These are phyloP conservation scores for Neopestalotiopsis sp. DNA, from an alignment of 2,329 filamentous ascomycete genomes.

Conservation along the genomic window DNA sequence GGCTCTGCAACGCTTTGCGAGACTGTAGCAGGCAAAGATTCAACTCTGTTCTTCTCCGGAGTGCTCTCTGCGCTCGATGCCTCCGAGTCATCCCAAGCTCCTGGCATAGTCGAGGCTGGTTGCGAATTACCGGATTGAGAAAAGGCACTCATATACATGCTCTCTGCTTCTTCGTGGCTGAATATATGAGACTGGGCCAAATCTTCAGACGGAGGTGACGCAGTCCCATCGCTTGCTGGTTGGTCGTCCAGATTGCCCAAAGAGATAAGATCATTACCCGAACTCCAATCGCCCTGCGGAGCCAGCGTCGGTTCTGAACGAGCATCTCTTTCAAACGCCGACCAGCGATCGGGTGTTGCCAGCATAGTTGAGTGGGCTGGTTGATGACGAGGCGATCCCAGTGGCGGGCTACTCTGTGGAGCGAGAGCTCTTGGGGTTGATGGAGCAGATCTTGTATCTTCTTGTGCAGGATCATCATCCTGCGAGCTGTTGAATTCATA, in stretches of 20 bases:
- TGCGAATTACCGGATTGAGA: conserved; percentile 49
- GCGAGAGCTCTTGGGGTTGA: conserved; percentile 57
- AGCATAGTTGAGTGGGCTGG: conserved; percentile 39
- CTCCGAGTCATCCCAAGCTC: conserved; percentile 55
- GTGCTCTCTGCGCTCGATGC: conserved; percentile 29
- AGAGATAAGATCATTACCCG: neutral
- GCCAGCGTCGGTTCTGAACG: conserved; percentile 44
- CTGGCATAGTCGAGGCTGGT: conserved; percentile 49
- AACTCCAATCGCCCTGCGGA: conserved; percentile 26
- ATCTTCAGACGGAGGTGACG: conserved; percentile 43
- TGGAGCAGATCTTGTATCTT: conserved; percentile 40
- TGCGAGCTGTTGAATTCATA: conserved; percentile 51
- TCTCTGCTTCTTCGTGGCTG: conserved; percentile 80
- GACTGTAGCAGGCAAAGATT: conserved; percentile 4
- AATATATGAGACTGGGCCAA: conserved; percentile 72
- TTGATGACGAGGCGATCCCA: conserved; percentile 27
- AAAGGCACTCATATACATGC: conserved; percentile 83
- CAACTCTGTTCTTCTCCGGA: conserved; percentile 20
- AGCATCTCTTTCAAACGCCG: conserved; percentile 34
- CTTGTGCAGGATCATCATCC: conserved; percentile 37
- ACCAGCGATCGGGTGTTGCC: conserved; percentile 37
- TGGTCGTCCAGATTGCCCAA: conserved; percentile 17
- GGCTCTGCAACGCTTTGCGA: neutral
- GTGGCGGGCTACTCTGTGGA: conserved; percentile 43
- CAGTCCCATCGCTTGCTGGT: conserved; percentile 31